Conservation (phyloP, 2,329 filamentous ascomycete species). For the Emericellopsis cladophorae region DNA sequence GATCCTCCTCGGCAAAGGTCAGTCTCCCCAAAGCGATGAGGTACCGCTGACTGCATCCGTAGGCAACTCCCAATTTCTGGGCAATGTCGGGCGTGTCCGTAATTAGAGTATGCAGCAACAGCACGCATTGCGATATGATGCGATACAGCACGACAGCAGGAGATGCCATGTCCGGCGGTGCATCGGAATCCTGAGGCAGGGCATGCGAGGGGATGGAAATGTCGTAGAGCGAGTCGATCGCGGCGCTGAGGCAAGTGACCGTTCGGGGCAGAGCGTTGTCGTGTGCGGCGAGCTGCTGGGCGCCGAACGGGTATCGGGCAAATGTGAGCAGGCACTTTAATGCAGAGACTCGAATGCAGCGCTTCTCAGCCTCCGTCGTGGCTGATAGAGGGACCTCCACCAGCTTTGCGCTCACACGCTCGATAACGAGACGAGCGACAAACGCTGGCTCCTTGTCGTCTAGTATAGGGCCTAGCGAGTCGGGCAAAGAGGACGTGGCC, state of each 20-base stretch:
- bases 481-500: constrained; percentile 48
- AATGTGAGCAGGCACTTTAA: constrained; percentile 47
- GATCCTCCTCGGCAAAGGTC: constrained; percentile 70
- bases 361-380: constrained; percentile 22
- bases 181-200: constrained; percentile 11
- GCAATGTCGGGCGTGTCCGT: constrained; percentile 48
- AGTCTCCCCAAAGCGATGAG: constrained; percentile 68
- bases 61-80: constrained; percentile 55
- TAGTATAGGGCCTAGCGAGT: constrained; percentile 54
- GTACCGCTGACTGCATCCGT: constrained; percentile 70
- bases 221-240: constrained; percentile 66
- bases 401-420: constrained; percentile 50
- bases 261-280: constrained; percentile 60
- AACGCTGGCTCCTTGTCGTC: constrained; percentile 27
- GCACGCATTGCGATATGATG: constrained; percentile 34
- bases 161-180: constrained; percentile 5
- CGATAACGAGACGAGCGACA: constrained; percentile 37
- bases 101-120: constrained; percentile 38
- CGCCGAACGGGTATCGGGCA: constrained; percentile 48
- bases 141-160: constrained; percentile 21
- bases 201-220: constrained; percentile 29
- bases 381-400: constrained; percentile 36
- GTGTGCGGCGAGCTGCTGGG: constrained; percentile 53
- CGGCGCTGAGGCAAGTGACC: constrained; percentile 47
- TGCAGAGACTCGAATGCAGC: constrained; percentile 29